phyloP scores from a whole-genome alignment of 2,329 filamentous ascomycete genomes.

The Elsinoe fawcettii region DNA sequence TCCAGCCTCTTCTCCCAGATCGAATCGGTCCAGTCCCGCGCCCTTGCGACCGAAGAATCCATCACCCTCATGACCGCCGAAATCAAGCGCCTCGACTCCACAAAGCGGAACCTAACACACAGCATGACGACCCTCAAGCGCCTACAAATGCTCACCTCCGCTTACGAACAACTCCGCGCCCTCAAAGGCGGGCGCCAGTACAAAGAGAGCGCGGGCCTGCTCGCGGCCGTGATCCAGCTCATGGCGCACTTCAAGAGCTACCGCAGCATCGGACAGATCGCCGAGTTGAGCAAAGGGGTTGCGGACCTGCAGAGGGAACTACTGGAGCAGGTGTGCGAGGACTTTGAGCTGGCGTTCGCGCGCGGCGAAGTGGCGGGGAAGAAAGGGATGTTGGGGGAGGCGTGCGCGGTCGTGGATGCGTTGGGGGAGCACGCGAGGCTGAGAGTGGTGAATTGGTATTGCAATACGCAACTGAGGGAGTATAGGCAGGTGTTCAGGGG shows the following conservation, averaged over 20 bases:
- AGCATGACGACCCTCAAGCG: constrained; percentile 98
- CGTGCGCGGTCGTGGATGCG: constrained; percentile 89
- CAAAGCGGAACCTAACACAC: constrained; percentile 89
- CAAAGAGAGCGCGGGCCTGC: constrained; percentile 82
- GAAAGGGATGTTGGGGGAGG: constrained; percentile 68
- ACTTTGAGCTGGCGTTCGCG: constrained; percentile 92
- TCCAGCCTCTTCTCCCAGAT: constrained; percentile 89
- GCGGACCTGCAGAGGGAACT: constrained; percentile 87
- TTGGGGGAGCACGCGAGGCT: constrained; percentile 78
- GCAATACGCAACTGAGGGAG: constrained; percentile 91
- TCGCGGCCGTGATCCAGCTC: constrained; percentile 92
- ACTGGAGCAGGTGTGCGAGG: constrained; percentile 95
- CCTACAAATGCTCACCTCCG: constrained; percentile 96
- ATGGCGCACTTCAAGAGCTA: constrained; percentile 99
- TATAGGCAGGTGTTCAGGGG: constrained; percentile 93
- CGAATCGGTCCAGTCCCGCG: constrained; percentile 80
- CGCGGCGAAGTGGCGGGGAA: constrained; percentile 71
- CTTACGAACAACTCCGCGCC: constrained; percentile 89
- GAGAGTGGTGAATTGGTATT: constrained; percentile 88
- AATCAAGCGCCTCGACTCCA: constrained; percentile 93
- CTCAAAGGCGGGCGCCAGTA: constrained; percentile 84
- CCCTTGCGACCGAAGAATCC: constrained; percentile 84
- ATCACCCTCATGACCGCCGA: constrained; percentile 99
- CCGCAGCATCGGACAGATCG: constrained; percentile 95
- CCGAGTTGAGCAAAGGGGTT: constrained; percentile 82